These are phyloP conservation scores for Ophiostoma piceae DNA, from an alignment of 2,329 filamentous ascomycete species.

Conservation along the genomic window DNA sequence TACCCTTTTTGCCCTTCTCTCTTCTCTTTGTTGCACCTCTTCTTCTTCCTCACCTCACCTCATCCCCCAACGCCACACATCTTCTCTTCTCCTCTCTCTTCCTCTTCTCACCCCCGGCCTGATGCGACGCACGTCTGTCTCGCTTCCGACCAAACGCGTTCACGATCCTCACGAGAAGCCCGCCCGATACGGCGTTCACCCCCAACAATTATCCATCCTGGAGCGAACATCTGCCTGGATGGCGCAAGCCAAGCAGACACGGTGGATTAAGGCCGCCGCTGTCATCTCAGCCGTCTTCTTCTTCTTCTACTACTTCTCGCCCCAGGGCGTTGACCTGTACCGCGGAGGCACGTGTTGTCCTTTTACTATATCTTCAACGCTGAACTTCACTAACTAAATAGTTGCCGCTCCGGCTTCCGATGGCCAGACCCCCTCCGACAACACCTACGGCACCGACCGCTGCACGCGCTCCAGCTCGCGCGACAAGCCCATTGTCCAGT, in stretches of 20 bases:
- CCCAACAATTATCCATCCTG: constrained; percentile 45
- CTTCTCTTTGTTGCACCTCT: not conserved
- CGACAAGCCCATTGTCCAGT: constrained; percentile 91
- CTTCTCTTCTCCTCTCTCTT: constrained; percentile 22
- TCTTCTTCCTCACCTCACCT: not conserved
- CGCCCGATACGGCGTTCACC: constrained; percentile 51
- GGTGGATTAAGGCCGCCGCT: constrained; percentile 61
- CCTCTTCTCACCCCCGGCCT: not conserved
- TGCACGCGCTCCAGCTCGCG: constrained; percentile 80
- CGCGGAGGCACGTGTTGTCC: constrained; percentile 38
- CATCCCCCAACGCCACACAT: not conserved
- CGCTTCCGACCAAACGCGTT: constrained; percentile 54
- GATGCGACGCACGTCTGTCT: constrained; percentile 63
- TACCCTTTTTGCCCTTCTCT: constrained; percentile 1
- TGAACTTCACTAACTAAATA: not conserved
- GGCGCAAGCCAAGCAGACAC: constrained; percentile 59
- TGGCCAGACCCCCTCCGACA: constrained; percentile 54
- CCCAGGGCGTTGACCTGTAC: constrained; percentile 52
- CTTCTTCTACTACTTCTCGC: constrained; percentile 60
- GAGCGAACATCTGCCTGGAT: constrained; percentile 53
- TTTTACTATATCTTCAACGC: not conserved
- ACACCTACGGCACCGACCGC: constrained; percentile 61
- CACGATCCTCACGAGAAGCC: constrained; percentile 62
- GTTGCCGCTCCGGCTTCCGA: constrained; percentile 27
- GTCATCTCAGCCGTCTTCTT: constrained; percentile 56